These are phyloP conservation scores for Sphaerulina populicola DNA, from an alignment of 2,329 filamentous ascomycete species.

Conservation along the genomic window DNA sequence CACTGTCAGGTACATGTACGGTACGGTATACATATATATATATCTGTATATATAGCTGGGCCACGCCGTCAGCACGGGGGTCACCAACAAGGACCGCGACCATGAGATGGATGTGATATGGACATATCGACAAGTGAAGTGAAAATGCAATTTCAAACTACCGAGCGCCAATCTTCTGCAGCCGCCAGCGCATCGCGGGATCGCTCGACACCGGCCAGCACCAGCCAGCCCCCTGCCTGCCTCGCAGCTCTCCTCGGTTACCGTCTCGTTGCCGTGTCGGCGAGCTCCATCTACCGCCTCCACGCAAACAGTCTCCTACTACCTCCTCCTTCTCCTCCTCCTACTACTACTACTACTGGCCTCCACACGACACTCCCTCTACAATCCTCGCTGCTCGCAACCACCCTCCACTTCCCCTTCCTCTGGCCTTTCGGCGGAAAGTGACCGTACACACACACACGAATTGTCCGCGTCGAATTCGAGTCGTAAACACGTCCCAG, in stretches of 20 bases:
- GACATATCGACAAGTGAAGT: neutral
- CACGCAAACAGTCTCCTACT: conserved; percentile 1
- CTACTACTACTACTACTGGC: too few relatives aligned
- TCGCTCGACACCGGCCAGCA: too few relatives aligned
- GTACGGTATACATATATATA: too few relatives aligned
- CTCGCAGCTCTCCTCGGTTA: neutral
- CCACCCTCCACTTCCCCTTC: neutral
- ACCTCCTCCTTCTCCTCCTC: too few relatives aligned
- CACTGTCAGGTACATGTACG: neutral
- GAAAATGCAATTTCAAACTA: neutral
- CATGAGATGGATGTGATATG: neutral
- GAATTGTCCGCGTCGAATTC: neutral
- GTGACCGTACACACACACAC: neutral
- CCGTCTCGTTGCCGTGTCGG: conserved; percentile 6
- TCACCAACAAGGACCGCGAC: too few relatives aligned
- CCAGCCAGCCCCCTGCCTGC: neutral
- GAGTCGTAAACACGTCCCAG: conserved; percentile 2
- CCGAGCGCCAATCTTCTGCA: neutral
- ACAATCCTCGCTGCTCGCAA: neutral
- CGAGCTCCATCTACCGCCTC: conserved; percentile 3
- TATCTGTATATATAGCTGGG: neutral
- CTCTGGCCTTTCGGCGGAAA: neutral
- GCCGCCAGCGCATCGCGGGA: neutral
- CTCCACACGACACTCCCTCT: neutral
- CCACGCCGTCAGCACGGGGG: too few relatives aligned